Evolutionary conservation across 2,329 filamentous ascomycete genomes (phyloP), one percentile per base, ranked within the genome.

Genomic region (Talaromyces funiculosus): DNA sequence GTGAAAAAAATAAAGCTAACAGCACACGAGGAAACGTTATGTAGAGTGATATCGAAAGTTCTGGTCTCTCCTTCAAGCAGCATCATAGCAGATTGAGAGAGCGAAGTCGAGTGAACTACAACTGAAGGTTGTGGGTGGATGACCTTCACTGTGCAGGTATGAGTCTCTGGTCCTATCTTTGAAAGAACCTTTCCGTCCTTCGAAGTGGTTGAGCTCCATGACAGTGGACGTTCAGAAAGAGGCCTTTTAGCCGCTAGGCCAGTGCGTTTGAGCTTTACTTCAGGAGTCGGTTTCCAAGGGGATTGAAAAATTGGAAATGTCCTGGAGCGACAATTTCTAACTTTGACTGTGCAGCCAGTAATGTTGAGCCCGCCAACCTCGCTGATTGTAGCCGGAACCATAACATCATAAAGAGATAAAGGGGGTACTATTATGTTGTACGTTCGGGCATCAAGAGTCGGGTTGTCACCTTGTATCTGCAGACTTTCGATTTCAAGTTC

Each of bases 401-500:
- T 83, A 43, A 96, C 80, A 29, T 89, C 86, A 67, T 97, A 92
- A 7, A 92, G 89, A 64, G 90, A 84, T 66, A 95, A 90, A 0
- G 93, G 89, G 0, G 90, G 90, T 55, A 99, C 82, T 7, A 89
- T 70, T 4, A 88, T 85, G 55, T 82, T 83, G 64, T 88, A 85
- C 14, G 82, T 77, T 6, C 83, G 76, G 0, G 88, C 86, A 58
- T 87, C 84, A 61, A 97, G 90, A 1, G 86, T 81, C 24, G 86
- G 83, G 0, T 90, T 92, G 62, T 90, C 85, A 9, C 86, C 84
- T 63, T 91, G 86, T 6, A 99, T 78, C 26, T 81, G 82, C 47
- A 99, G 82, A 57, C 85, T 88, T 71, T 97, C 92, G 35, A 99
- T 86, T 59, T 96, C 90, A 4, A 99, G 78, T 63, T 97, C 91